These are phyloP conservation scores for Tagetes patula DNA, from an alignment of 129 eudicot genomes.

Conservation along the genomic window DNA sequence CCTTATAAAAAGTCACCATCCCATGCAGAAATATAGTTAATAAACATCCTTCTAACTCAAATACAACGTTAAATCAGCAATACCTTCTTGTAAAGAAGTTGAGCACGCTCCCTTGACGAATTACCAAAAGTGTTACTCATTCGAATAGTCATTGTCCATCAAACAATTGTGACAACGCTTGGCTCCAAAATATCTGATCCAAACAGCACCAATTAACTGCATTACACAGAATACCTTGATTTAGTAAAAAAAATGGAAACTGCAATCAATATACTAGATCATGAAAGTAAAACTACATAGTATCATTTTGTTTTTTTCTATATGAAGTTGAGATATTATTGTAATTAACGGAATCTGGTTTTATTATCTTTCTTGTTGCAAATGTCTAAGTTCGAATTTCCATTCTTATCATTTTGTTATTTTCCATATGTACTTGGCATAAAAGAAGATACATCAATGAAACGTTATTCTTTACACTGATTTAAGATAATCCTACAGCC, in stretches of 20 bases:
- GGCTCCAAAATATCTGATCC: constrained; percentile 32
- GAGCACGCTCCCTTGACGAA: constrained; percentile 60
- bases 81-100: constrained; percentile 73
- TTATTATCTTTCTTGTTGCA: constrained; percentile 5
- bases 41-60: not conserved
- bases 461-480: constrained; percentile 1
- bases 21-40: not conserved
- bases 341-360: not conserved
- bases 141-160: constrained; percentile 75
- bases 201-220: constrained; percentile 34
- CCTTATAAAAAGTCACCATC: not conserved
- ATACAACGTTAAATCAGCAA: not conserved
- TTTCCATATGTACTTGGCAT: not conserved
- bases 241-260: constrained; percentile 19
- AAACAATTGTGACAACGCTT: constrained; percentile 32
- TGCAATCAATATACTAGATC: not conserved
- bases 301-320: not conserved
- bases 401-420: not conserved
- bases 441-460: constrained; percentile 6
- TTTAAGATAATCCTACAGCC: not conserved
- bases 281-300: not conserved
- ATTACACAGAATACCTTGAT: constrained; percentile 14
- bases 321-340: not conserved
- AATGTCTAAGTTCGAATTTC: not conserved
- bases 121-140: constrained; percentile 60